Conservation (phyloP, 306 rosid species). For the Trichosanthes cucumerina region DNA sequence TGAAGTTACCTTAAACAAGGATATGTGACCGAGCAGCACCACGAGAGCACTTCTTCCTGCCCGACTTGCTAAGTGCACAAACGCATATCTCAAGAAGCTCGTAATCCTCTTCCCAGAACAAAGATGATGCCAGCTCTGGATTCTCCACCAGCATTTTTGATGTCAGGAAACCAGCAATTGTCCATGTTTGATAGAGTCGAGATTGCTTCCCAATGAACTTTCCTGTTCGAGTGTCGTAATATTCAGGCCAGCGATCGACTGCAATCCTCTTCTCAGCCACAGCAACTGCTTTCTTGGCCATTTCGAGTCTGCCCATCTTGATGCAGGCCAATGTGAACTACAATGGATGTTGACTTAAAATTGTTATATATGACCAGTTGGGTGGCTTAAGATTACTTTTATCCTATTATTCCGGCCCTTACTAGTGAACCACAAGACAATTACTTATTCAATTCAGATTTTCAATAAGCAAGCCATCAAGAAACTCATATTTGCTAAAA, state of each 20-base stretch:
- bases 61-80: constrained; percentile 73
- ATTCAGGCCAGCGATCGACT: constrained; percentile 81
- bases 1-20: constrained; percentile 35
- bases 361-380: neutral
- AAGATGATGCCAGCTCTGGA: constrained; percentile 57
- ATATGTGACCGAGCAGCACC: constrained; percentile 76
- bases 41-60: constrained; percentile 73
- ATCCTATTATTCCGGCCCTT: neutral
- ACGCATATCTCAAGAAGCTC: constrained; percentile 82
- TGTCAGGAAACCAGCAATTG: constrained; percentile 79
- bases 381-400: neutral
- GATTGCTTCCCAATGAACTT: constrained; percentile 87
- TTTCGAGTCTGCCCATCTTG: constrained; percentile 69
- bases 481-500: no score
- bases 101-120: constrained; percentile 84
- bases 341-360: constrained; percentile 1
- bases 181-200: constrained; percentile 79
- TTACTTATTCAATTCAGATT: neutral
- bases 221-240: constrained; percentile 78
- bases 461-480: neutral
- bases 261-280: constrained; percentile 74
- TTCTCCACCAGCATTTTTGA: constrained; percentile 88
- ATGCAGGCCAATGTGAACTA: constrained; percentile 96
- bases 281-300: constrained; percentile 64
- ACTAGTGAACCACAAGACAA: neutral